Evolutionary conservation across 2,329 filamentous ascomycete genomes (phyloP).

Genomic region (Sporothrix brunneoviolacea): DNA sequence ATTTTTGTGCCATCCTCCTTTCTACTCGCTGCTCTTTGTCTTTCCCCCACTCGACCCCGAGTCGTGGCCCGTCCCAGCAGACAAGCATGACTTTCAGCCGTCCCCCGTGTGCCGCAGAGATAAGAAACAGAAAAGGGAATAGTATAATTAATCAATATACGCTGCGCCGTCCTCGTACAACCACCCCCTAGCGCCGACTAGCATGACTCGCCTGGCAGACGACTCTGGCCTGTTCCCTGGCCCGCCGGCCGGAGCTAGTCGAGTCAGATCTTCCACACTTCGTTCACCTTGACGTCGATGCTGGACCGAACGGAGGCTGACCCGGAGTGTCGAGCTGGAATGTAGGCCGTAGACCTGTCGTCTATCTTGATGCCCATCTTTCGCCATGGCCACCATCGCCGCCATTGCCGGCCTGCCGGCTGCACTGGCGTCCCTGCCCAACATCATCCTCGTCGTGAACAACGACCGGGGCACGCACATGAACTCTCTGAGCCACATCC

Average conservation of each 20-base stretch:
- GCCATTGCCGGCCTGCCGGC: not conserved
- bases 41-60: too few species aligned
- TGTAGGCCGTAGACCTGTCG: not conserved
- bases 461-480: conserved; percentile 60
- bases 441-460: conserved; percentile 46
- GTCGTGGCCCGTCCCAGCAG: not conserved
- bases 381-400: not conserved
- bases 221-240: not conserved
- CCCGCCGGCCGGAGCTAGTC: too few species aligned
- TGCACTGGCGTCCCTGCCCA: conserved; percentile 6
- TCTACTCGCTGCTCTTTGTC: too few species aligned
- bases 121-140: too few species aligned
- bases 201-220: conserved; percentile 11
- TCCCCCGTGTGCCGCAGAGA: too few species aligned
- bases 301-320: too few species aligned
- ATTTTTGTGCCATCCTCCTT: not conserved
- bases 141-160: too few species aligned
- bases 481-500: conserved; percentile 52
- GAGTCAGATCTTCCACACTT: too few species aligned
- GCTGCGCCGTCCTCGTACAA: too few species aligned
- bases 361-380: not conserved
- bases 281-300: too few species aligned
- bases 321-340: too few species aligned
- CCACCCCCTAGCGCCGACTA: conserved; percentile 1
- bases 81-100: conserved; percentile 2